Base-by-base conservation (phyloP, 345 rosid genomes). In the Trapa incisa region DNA sequence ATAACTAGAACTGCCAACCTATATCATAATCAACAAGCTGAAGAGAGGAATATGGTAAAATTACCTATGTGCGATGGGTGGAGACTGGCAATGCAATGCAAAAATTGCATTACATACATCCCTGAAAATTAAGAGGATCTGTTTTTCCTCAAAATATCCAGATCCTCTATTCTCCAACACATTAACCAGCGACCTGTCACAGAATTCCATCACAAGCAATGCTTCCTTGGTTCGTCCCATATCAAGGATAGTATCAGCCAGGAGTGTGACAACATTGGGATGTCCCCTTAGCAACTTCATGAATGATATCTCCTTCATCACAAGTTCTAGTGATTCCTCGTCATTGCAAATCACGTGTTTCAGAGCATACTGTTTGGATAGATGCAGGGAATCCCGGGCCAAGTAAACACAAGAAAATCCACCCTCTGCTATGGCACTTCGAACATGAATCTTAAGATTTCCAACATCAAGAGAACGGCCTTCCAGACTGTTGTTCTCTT, bases 331-430 rank as follows among this genome's bases (percentile, higher is more conserved):
- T 0, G 96, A 86, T 70, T 95, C 99, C 53, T 86, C 89, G 53
- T 86, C 92, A n/a, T 87, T 84, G 81, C 96, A 95, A 65, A 95
- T 86, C 63, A 95, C 91, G 73, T 95, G 99, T 80, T 95, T 95
- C 68, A 95, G 76, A 42, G 97, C 99, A 65, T 87, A 95, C 68
- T 95, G 97, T 83, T 82, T 91, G 13, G 97, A 83, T 35, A 75
- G 54, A 65, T 89, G 81, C 37, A 76, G 63, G 58, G 82, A 80
- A 80, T 95, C 99, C 63, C 80, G 88, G 60, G 96, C 97, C 65
- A 84, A 73, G 80, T 95, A 91, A 56, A 95, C 99, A 60, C 89
- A 84, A 0, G 99, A 95, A 81, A 95, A 95, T 8, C 99, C 97
- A 63, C 97, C 97, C 78, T 91, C 97, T 0, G 97, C 97, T 48